Percentiles rank a stretch among this genome's conserved stretches.
Conservation (phyloP, 371 early-diverging fungal species). For the Gilbertella persicaria region DNA sequence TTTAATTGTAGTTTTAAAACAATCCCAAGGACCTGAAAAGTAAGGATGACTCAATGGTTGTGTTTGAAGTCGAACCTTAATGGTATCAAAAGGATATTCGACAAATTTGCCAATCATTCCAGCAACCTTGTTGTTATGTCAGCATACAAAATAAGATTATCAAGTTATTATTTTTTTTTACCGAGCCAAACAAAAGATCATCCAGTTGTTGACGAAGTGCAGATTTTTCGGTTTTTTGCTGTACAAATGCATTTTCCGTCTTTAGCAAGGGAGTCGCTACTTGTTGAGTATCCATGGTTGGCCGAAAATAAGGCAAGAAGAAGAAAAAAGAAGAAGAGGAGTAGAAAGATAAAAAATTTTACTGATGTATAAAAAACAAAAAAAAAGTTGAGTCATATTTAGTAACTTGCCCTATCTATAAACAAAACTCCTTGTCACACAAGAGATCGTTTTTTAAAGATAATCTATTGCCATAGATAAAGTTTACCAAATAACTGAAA, state of each 20-base stretch:
- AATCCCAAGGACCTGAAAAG: constrained; percentile 86
- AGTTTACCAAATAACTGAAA: too few relatives aligned
- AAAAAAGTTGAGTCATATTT: neutral
- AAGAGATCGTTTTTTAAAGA: neutral
- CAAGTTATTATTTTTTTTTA: constrained; percentile 5
- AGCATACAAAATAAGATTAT: neutral
- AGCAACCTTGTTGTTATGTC: too few relatives aligned
- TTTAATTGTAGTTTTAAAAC: constrained; percentile 67
- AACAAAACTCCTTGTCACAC: neutral
- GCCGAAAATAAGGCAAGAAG: neutral
- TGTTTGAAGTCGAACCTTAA: constrained; percentile 94
- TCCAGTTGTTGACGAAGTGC: constrained; percentile 25
- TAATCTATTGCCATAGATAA: too few relatives aligned
- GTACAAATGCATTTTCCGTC: neutral
- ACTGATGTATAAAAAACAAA: too few relatives aligned
- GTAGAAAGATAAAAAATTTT: neutral
- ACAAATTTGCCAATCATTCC: constrained; percentile 92
- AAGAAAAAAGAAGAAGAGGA: neutral
- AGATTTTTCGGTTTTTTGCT: constrained; percentile 7
- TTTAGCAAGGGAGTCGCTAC: neutral
- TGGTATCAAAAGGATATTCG: constrained; percentile 96
- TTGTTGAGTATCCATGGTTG: constrained; percentile 23
- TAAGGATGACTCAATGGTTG: constrained; percentile 70
- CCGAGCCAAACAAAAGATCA: constrained; percentile 38
- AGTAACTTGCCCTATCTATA: too few relatives aligned